A percentile compares a stretch with the other conserved stretches of the same genome.
phyloP scores from a whole-genome alignment of 192 early-diverging fungal species.

The Lunasporangiospora selenospora region DNA sequence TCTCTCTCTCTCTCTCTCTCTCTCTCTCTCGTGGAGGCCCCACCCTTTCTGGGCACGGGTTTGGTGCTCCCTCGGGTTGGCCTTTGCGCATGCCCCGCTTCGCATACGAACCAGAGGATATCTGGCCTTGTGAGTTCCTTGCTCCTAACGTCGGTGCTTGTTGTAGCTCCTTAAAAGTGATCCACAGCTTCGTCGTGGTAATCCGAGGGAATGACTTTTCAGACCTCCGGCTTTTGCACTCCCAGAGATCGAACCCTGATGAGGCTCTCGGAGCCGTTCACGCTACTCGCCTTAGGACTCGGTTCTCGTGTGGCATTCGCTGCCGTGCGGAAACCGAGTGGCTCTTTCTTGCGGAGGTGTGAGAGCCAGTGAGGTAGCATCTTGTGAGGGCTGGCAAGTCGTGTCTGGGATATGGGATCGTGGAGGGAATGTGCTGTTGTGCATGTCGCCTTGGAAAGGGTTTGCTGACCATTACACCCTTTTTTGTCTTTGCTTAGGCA shows the following conservation, averaged over 20 bases:
- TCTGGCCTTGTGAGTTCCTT: constrained; percentile 9
- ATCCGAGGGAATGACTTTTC: constrained; percentile 3
- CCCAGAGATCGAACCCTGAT: neutral
- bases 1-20: too few relatives aligned
- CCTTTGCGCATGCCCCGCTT: constrained; percentile 10
- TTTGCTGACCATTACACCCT: constrained; percentile 6
- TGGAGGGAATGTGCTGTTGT: constrained; percentile 9
- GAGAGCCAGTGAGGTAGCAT: constrained; percentile 6
- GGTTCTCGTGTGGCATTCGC: constrained; percentile 3
- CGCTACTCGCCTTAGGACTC: neutral
- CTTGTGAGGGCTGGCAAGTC: constrained; percentile 4
- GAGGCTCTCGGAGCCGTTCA: constrained; percentile 1
- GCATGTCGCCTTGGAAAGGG: neutral
- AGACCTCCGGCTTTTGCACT: constrained; percentile 7
- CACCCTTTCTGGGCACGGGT: constrained; percentile 10
- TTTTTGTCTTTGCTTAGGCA: too few relatives aligned
- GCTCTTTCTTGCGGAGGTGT: constrained; percentile 2
- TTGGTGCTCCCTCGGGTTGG: constrained; percentile 6
- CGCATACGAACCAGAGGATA: constrained; percentile 5
- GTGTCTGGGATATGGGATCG: constrained; percentile 8
- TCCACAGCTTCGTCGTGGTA: constrained; percentile 10
- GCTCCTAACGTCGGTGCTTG: constrained; percentile 4
- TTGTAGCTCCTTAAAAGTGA: constrained; percentile 10
- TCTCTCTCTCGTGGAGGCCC: constrained; percentile 2
- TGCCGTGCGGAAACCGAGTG: constrained; percentile 4